Conservation (phyloP, 352 stramenopile genomes). For the Pythium coloratum region DNA sequence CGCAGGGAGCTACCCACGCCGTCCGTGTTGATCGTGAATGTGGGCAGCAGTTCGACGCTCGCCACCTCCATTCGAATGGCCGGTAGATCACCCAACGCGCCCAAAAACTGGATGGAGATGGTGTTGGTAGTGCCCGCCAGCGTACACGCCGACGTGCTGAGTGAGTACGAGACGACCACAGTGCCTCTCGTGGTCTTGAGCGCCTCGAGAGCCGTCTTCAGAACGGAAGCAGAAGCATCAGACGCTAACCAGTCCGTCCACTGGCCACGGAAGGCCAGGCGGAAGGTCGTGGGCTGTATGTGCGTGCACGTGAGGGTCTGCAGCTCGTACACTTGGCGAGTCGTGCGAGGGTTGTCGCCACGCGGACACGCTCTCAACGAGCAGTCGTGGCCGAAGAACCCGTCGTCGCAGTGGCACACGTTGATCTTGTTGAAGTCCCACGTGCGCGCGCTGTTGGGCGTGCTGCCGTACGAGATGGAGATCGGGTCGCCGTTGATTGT, state of each 20-base stretch:
- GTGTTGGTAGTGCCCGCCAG: constrained; percentile 39
- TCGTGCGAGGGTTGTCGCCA: constrained; percentile 71
- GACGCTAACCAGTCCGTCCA: constrained; percentile 40
- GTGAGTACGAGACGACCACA: constrained; percentile 59
- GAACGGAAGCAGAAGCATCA: constrained; percentile 29
- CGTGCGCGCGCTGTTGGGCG: constrained; percentile 63
- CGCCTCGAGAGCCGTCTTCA: constrained; percentile 44
- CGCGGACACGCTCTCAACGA: constrained; percentile 52
- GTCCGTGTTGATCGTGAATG: constrained; percentile 60
- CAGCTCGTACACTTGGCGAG: constrained; percentile 54
- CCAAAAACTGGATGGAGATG: constrained; percentile 68
- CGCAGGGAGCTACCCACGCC: constrained; percentile 47
- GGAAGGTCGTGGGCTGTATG: constrained; percentile 47
- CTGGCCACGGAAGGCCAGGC: constrained; percentile 61
- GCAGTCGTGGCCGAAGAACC: constrained; percentile 87
- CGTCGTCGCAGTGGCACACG: constrained; percentile 86
- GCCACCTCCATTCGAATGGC: constrained; percentile 40
- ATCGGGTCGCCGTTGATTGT: constrained; percentile 52
- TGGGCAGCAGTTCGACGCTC: constrained; percentile 35
- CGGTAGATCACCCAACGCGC: constrained; percentile 53
- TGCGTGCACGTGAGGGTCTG: constrained; percentile 61
- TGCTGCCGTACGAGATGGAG: constrained; percentile 56
- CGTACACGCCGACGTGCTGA: constrained; percentile 50
- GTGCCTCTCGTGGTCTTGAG: constrained; percentile 39
- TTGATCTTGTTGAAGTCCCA: constrained; percentile 90